These are phyloP conservation scores for Akanthomyces uredinophilus DNA, from an alignment of 2,329 filamentous ascomycete genomes.

Conservation along the genomic window DNA sequence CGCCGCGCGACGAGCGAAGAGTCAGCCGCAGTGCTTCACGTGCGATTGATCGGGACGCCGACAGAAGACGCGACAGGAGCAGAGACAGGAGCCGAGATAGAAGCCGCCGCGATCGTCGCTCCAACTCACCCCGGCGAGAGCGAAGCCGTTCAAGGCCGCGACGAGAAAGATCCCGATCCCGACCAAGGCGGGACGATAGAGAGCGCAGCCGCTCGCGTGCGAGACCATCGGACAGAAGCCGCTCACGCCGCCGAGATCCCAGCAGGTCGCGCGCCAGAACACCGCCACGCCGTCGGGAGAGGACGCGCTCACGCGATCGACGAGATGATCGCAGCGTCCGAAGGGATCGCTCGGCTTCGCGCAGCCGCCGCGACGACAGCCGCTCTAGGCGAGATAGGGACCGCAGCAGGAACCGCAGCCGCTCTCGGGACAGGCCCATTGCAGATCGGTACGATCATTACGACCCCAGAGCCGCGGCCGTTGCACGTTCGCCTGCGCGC, in stretches of 20 bases:
- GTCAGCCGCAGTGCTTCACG: slow-evolving; percentile 32
- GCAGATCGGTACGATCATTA: slow-evolving; percentile 26
- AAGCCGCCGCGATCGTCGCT: slow-evolving; percentile 33
- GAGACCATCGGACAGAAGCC: slow-evolving; percentile 31
- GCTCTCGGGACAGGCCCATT: slow-evolving; percentile 22
- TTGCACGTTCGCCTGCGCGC: slow-evolving; percentile 17
- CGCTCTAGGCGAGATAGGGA: slow-evolving; percentile 28
- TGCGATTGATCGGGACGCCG: slow-evolving; percentile 37
- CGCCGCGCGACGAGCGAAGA: slow-evolving; percentile 26
- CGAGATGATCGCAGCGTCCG: slow-evolving; percentile 21
- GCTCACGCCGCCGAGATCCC: slow-evolving; percentile 31
- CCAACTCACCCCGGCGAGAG: slow-evolving; percentile 35
- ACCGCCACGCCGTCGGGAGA: slow-evolving; percentile 26
- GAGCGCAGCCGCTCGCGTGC: slow-evolving; percentile 31
- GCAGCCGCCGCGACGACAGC: slow-evolving; percentile 28
- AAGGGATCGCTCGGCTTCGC: slow-evolving; percentile 26
- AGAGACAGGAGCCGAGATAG: slow-evolving; percentile 24
- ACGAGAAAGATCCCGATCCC: slow-evolving; percentile 38
- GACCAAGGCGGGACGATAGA: slow-evolving; percentile 29
- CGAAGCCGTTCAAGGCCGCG: slow-evolving; percentile 32
- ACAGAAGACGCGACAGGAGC: slow-evolving; percentile 26
- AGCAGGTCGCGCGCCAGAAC: slow-evolving; percentile 32
- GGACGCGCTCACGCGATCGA: slow-evolving; percentile 30
- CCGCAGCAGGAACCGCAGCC: slow-evolving; percentile 21
- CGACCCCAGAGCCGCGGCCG: slow-evolving; percentile 28